Base-by-base conservation (phyloP, 331 rosid genomes). In the Quercus phellos region DNA sequence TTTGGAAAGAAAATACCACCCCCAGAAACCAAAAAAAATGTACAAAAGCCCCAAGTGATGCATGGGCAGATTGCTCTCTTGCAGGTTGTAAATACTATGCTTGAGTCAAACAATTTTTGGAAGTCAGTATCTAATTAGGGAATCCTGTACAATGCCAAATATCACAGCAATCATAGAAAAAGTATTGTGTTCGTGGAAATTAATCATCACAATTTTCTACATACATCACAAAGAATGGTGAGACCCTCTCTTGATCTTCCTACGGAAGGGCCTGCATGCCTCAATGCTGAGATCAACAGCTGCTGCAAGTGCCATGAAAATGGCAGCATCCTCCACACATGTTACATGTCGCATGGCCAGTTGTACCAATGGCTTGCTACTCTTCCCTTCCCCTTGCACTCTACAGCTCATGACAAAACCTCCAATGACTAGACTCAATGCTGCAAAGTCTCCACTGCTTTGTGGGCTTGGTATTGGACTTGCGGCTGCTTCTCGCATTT, bases 361-460 rank as follows among this genome's bases (percentile, higher is more conserved):
- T 51, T 94, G 97, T 22, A 91, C 98, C 56, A 77, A 79, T 0
- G 97, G 97, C 77, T 85, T 91, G 38, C 96, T 79, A 70, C 82
- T 86, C 83, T 85, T 91, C 12, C 98, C 97, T 83, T 94, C 96
- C 17, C 98, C 97, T 81, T 90, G 94, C 71, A 91, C 91, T 78
- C 93, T 88, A 66, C 97, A 86, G 79, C 90, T 87, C 98, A 93
- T 93, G 29, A 93, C 98, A 68, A 94, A 94, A 35, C 98, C 98
- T 64, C 93, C 98, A 0, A 51, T 85, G 4, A 63, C 55, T 8
- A 93, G 92, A 72, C 89, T 86, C 22, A 91, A 80, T 10, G 89
- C 97, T 3, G 96, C 88, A 54, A 82, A 91, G 86, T 93, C 98
- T 80, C 97, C 97, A 24, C 97, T 90, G 82, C 97, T 93, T 70